Conservation (phyloP, 805 yeast species). For the Jamesozyma jinghongensis region DNA sequence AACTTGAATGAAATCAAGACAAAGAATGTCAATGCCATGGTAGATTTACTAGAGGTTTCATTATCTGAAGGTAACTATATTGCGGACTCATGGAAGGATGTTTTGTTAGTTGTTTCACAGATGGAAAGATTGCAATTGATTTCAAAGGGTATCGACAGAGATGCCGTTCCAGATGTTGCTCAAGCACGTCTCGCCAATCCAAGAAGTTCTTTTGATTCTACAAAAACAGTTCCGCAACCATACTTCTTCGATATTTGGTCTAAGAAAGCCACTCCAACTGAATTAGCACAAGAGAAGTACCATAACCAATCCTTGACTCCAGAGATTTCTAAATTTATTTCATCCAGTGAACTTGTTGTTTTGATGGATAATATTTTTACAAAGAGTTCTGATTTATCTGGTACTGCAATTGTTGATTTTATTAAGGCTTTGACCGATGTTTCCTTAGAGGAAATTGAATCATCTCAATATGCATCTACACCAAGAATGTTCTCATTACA, state of each 20-base stretch:
- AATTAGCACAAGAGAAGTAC: slow-evolving; percentile 60
- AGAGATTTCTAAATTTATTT: slow-evolving; percentile 47
- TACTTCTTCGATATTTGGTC: slow-evolving; percentile 51
- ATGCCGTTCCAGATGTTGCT: slow-evolving; percentile 75
- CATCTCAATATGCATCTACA: slow-evolving; percentile 68
- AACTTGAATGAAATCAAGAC: slow-evolving; percentile 67
- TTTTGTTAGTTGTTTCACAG: slow-evolving; percentile 76
- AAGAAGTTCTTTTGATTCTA: slow-evolving; percentile 45
- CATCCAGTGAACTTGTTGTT: slow-evolving; percentile 62
- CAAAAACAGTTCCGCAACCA: slow-evolving; percentile 30
- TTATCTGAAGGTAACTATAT: slow-evolving; percentile 69
- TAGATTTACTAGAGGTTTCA: slow-evolving; percentile 66
- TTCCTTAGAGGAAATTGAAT: slow-evolving; percentile 82
- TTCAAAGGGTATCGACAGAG: slow-evolving; percentile 79
- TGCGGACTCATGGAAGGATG: slow-evolving; percentile 73
- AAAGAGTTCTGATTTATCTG: slow-evolving; percentile 67
- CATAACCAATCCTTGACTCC: slow-evolving; percentile 59
- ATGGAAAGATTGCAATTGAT: slow-evolving; percentile 83
- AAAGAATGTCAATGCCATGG: slow-evolving; percentile 76
- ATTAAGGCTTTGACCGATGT: slow-evolving; percentile 81
- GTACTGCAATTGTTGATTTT: slow-evolving; percentile 78
- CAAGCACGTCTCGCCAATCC: slow-evolving; percentile 58
- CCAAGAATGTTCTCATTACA: slow-evolving; percentile 91
- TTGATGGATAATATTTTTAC: slow-evolving; percentile 82
- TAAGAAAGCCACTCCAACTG: slow-evolving; percentile 47